Conservation (phyloP, 1,284 basidiomycete genomes). For the Heterobasidion occidentale region DNA sequence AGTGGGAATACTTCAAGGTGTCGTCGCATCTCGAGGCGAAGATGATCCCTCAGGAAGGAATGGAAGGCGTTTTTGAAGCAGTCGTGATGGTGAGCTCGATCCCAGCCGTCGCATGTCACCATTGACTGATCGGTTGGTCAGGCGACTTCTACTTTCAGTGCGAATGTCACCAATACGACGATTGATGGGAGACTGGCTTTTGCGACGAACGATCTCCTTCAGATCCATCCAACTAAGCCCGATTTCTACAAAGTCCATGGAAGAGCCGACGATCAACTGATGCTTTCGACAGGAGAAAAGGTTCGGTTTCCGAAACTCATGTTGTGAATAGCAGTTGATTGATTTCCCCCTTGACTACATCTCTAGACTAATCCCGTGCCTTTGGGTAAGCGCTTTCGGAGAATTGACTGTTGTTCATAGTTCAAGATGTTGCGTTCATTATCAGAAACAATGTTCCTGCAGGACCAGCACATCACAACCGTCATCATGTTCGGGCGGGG, state of each 20-base stretch:
- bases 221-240: conserved; percentile 18
- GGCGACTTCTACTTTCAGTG: neutral
- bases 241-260: conserved; percentile 16
- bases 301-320: conserved; percentile 6
- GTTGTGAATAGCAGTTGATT: neutral
- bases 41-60: conserved; percentile 7
- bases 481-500: conserved; percentile 33
- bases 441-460: conserved; percentile 21
- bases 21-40: conserved; percentile 2
- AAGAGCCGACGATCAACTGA: conserved; percentile 14
- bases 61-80: conserved; percentile 7
- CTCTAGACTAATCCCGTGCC: conserved; percentile 18
- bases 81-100: conserved; percentile 6
- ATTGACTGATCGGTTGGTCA: neutral
- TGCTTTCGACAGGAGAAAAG: conserved; percentile 25
- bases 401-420: neutral
- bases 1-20: conserved; percentile 14
- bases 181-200: neutral
- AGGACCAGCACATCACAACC: conserved; percentile 19
- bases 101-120: neutral
- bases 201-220: conserved; percentile 16
- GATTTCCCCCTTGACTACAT: neutral
- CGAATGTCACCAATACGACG: conserved; percentile 3
- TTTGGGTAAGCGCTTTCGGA: conserved; percentile 2
- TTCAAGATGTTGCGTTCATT: neutral